These are phyloP conservation scores for Backusella morwellensis DNA, from an alignment of 192 early-diverging fungal genomes.

Conservation along the genomic window DNA sequence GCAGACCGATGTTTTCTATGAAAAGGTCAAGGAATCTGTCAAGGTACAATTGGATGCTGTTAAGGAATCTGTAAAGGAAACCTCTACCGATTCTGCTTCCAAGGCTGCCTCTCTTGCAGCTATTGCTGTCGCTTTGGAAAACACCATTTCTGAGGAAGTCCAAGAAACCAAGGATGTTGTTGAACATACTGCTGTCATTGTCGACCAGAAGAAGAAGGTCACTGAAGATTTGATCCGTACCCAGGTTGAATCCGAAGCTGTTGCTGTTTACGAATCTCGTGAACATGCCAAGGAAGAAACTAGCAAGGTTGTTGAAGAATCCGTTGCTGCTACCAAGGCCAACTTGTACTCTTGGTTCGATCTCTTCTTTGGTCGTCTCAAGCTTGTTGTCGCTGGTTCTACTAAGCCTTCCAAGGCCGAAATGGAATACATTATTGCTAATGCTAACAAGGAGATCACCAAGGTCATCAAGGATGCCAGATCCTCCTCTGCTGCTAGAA, in stretches of 20 bases:
- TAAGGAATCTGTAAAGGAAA: slow-evolving; percentile 9
- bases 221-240: neutral
- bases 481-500: neutral
- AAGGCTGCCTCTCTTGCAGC: neutral
- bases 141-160: neutral
- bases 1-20: neutral
- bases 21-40: neutral
- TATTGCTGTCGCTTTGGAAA: neutral
- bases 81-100: neutral
- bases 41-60: neutral
- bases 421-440: neutral
- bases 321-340: slow-evolving; percentile 1
- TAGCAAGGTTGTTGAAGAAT: neutral
- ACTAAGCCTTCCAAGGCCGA: neutral
- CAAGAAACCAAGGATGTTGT: neutral
- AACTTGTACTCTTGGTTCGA: slow-evolving; percentile 8
- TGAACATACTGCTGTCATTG: neutral
- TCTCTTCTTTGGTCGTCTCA: slow-evolving; percentile 5
- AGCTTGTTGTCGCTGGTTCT: neutral
- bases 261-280: slow-evolving; percentile 4
- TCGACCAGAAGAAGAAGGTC: neutral
- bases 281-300: slow-evolving; percentile 14
- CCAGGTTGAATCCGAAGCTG: neutral
- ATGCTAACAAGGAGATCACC: neutral
- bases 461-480: neutral